Evolutionary conservation across 768 basidiomycete species (phyloP).

Genomic region (Leccinum arenicola): DNA sequence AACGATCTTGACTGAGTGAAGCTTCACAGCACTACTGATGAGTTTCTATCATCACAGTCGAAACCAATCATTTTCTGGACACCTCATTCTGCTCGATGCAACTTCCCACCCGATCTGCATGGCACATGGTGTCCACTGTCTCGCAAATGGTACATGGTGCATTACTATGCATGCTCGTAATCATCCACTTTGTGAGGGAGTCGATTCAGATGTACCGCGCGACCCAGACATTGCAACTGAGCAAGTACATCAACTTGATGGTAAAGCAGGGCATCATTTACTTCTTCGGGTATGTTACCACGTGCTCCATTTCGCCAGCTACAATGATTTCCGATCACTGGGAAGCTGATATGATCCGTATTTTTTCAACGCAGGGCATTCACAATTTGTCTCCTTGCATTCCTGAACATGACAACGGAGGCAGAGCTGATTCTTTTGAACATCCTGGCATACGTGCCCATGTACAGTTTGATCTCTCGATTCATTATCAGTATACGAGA

Average conservation of each 20-base stretch:
- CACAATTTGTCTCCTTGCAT: not conserved
- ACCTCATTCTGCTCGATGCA: not conserved
- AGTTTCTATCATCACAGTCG: not conserved
- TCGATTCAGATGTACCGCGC: not conserved
- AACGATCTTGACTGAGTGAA: not conserved
- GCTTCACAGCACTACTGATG: not conserved
- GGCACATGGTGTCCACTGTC: not conserved
- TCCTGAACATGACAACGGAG: not conserved
- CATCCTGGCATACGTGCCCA: not conserved
- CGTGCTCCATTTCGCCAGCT: not conserved
- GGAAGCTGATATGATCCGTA: not conserved
- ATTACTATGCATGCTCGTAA: not conserved
- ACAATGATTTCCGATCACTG: not conserved
- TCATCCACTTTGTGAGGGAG: not conserved
- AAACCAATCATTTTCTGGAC: not conserved
- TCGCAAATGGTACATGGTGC: not conserved
- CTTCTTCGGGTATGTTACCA: not conserved
- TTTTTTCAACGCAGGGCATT: not conserved
- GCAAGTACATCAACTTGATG: not conserved
- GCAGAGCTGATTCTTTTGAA: not conserved
- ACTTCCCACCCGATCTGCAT: not conserved
- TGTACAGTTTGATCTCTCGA: not conserved
- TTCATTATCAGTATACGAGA: not conserved
- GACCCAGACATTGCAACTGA: not conserved
- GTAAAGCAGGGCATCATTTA: not conserved